phyloP scores from a whole-genome alignment of 1,139 yeast genomes.

The Taphrina betulina region DNA sequence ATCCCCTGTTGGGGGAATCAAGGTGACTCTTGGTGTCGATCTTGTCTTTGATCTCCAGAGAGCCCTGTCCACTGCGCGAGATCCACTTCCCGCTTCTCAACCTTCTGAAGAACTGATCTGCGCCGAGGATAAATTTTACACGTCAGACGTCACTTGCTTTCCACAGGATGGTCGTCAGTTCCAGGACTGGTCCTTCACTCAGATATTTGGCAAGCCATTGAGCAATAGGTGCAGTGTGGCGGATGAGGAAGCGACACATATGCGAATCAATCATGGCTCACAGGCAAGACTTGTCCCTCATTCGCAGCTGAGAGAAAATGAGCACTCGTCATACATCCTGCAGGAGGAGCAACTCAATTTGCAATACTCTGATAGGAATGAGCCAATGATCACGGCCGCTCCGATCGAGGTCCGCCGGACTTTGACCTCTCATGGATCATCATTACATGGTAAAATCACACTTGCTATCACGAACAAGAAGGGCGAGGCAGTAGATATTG shows the following conservation, averaged over 20 bases:
- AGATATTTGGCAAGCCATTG: slow-evolving; percentile 51
- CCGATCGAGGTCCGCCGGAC: slow-evolving; percentile 80
- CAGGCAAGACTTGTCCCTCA: slow-evolving; percentile 15
- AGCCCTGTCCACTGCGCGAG: slow-evolving; percentile 51
- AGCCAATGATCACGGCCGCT: slow-evolving; percentile 46
- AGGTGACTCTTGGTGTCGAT: slow-evolving; percentile 69
- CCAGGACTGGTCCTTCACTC: slow-evolving; percentile 57
- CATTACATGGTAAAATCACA: slow-evolving; percentile 68
- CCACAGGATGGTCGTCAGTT: slow-evolving; percentile 59
- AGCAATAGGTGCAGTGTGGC: slow-evolving; percentile 31
- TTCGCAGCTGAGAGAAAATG: background rate
- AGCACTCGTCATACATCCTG: background rate
- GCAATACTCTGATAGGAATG: background rate
- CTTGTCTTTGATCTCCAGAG: slow-evolving; percentile 72
- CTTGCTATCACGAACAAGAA: slow-evolving; percentile 70
- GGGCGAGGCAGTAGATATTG: slow-evolving; percentile 50
- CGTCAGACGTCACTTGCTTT: slow-evolving; percentile 70
- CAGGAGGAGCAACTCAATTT: slow-evolving; percentile 16
- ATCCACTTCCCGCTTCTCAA: slow-evolving; percentile 50
- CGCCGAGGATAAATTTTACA: slow-evolving; percentile 57
- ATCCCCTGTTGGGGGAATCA: slow-evolving; percentile 45
- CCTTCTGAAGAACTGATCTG: slow-evolving; percentile 69
- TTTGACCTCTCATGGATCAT: slow-evolving; percentile 46
- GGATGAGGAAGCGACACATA: background rate
- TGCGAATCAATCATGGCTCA: slow-evolving; percentile 8